phyloP scores from a whole-genome alignment of 352 stramenopile species.

The Phytophthora ohioensis region DNA sequence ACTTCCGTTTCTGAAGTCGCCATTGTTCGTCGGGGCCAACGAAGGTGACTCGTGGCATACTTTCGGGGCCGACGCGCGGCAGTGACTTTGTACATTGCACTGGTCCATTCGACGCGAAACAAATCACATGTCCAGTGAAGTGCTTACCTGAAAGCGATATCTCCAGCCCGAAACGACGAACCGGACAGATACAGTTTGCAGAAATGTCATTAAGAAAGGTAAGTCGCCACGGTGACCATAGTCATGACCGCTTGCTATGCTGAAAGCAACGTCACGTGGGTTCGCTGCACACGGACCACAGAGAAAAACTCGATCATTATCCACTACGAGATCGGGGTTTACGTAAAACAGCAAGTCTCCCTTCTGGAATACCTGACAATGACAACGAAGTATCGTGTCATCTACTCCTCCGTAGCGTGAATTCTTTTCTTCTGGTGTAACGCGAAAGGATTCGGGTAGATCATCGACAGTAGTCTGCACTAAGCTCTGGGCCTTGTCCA shows the following conservation, averaged over 20 bases:
- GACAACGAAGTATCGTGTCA: too few species aligned
- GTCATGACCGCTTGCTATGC: slow-evolving; percentile 1
- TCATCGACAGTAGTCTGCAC: background rate
- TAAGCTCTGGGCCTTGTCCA: background rate
- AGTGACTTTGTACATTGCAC: background rate
- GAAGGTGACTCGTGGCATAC: background rate
- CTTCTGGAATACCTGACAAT: too few species aligned
- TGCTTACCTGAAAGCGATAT: slow-evolving; percentile 1
- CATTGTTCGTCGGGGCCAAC: background rate
- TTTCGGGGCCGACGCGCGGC: background rate
- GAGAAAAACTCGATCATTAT: background rate
- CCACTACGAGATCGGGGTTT: background rate
- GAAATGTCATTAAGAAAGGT: background rate
- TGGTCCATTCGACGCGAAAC: slow-evolving; percentile 4
- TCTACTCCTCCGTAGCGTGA: background rate
- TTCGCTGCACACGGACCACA: background rate
- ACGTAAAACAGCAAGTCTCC: background rate
- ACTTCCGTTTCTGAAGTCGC: background rate
- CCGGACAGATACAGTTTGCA: slow-evolving; percentile 6
- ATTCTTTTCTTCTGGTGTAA: background rate
- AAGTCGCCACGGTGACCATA: background rate
- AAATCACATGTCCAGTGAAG: background rate
- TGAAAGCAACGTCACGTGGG: background rate
- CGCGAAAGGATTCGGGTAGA: background rate
- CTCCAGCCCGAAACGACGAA: slow-evolving; percentile 3